These are phyloP conservation scores for Protomyces gravidus DNA, from an alignment of 1,139 yeast genomes.

Conservation along the genomic window DNA sequence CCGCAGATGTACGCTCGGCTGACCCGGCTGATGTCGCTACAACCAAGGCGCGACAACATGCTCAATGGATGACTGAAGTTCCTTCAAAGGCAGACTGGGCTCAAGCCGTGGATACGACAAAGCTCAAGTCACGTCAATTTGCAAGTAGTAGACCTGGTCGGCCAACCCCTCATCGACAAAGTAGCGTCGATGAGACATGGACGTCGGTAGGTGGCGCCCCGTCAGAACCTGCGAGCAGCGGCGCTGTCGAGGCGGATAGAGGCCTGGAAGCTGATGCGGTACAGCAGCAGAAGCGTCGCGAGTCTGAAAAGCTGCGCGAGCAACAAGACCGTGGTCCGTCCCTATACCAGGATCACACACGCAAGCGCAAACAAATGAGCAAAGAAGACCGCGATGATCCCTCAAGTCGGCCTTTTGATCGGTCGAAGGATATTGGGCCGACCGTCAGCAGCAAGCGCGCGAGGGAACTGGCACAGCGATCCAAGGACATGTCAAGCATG, in stretches of 20 bases:
- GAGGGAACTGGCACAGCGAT: constrained; percentile 28
- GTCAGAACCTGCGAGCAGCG: constrained; percentile 3
- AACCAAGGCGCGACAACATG: constrained; percentile 28
- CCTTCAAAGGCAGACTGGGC: constrained; percentile 34
- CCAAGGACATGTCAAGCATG: constrained; percentile 32
- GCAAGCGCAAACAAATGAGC: constrained; percentile 29
- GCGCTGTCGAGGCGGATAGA: constrained; percentile 31
- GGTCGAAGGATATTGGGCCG: constrained; percentile 35
- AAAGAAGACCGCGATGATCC: constrained; percentile 29
- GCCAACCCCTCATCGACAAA: constrained; percentile 22
- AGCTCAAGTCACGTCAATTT: constrained; percentile 32
- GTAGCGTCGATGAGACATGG: constrained; percentile 27
- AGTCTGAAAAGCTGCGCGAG: not conserved
- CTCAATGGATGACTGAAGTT: constrained; percentile 35
- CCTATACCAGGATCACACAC: constrained; percentile 22
- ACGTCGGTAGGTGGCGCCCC: not conserved
- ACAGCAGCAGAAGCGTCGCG: not conserved
- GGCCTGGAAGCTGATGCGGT: constrained; percentile 29
- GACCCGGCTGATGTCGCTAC: constrained; percentile 1
- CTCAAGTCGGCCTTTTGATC: constrained; percentile 33
- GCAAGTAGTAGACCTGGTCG: constrained; percentile 18
- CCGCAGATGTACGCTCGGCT: constrained; percentile 4
- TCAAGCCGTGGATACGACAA: constrained; percentile 13
- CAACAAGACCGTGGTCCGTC: not conserved
- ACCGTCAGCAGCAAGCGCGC: constrained; percentile 21